Base-by-base conservation (phyloP, 2,329 filamentous ascomycete species). In the Fusarium brachygibbosum region DNA sequence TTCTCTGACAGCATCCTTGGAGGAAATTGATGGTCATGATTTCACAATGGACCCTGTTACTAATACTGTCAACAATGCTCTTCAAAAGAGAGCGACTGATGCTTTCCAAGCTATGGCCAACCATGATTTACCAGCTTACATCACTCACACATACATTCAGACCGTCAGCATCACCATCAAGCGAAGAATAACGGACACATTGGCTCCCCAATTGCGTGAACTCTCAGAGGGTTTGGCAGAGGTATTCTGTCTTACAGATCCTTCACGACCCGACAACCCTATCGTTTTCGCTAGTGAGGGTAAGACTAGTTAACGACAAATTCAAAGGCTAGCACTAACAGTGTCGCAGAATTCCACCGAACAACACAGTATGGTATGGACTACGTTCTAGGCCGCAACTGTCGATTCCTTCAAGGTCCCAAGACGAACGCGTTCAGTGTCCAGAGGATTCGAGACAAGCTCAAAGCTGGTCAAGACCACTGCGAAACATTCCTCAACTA, bases 401-500 rank as follows among this genome's bases (percentile, higher is more conserved):
- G 92, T 72, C 88, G 92, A 10, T 94, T 94, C 72, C 84, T 94
- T 3, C 92, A 94, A 76, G 92, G 92, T 0, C 91, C 91, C 0
- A 87, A 86, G 71, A 93, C 91, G 8, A 91, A 90, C 68, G 83
- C 82, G 0, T 84, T 86, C 64, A 91, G 88, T 51, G 83, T 91
- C 0, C 79, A 83, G 55, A 83, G 92, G 54, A 81, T 94, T 13
- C 83, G 86, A 32, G 86, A 90, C 40, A 88, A 88, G 29, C 79
- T 91, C 13, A 77, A 82, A 10, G 85, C 83, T 2, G 90, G 90
- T n/a, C 85, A 87, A 69, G 91, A 94, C 72, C 87, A 90, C 68
- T 91, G 86, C 55, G 92, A 94, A 72, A 87, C 92, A 0, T 88
- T 94, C 57, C 79, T 94, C 37, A 94, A 94, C 76, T 94, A 92